A percentile compares a stretch with the other conserved stretches of the same genome.
phyloP scores from a whole-genome alignment of 2,329 filamentous ascomycete species.

The Fusarium sp. region DNA sequence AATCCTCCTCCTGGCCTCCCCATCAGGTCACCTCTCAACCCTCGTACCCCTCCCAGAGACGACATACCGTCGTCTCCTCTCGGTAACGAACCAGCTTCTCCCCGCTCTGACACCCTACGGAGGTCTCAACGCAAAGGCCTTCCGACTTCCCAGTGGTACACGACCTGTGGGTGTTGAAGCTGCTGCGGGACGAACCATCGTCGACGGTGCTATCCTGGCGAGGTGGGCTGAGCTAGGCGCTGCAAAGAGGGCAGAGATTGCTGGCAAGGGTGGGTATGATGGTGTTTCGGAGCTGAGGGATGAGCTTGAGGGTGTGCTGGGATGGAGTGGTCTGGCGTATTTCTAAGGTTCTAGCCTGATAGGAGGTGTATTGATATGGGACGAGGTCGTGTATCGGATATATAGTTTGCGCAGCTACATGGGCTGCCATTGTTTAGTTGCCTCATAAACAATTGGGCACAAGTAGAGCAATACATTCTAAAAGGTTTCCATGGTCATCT shows the following conservation, averaged over 20 bases:
- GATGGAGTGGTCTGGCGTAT: slow-evolving; percentile 73
- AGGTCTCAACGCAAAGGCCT: slow-evolving; percentile 85
- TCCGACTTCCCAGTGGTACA: slow-evolving; percentile 67
- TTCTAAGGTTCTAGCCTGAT: slow-evolving; percentile 49
- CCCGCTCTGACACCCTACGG: slow-evolving; percentile 81
- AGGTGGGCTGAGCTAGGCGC: slow-evolving; percentile 82
- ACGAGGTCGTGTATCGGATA: not conserved
- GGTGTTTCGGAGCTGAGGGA: slow-evolving; percentile 75
- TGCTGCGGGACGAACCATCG: slow-evolving; percentile 72
- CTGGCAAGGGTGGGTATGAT: slow-evolving; percentile 76
- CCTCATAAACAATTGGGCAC: not conserved
- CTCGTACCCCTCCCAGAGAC: slow-evolving; percentile 83
- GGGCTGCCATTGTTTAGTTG: not conserved
- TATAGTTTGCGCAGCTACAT: not conserved
- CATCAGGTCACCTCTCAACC: slow-evolving; percentile 80
- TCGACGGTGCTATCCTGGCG: slow-evolving; percentile 82
- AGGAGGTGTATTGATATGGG: not conserved
- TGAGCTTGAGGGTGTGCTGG: slow-evolving; percentile 74
- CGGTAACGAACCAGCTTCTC: slow-evolving; percentile 82
- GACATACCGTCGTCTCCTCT: slow-evolving; percentile 84
- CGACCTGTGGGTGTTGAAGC: slow-evolving; percentile 66
- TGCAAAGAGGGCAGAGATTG: slow-evolving; percentile 77
- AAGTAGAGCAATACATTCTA: not conserved
- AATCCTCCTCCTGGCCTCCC: slow-evolving; percentile 76
- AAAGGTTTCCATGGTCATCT: not conserved